A percentile compares a stretch with the other conserved stretches of the same genome.
These are phyloP conservation scores for Coemansia sp. DNA, from an alignment of 192 early-diverging fungal genomes.

Conservation along the genomic window DNA sequence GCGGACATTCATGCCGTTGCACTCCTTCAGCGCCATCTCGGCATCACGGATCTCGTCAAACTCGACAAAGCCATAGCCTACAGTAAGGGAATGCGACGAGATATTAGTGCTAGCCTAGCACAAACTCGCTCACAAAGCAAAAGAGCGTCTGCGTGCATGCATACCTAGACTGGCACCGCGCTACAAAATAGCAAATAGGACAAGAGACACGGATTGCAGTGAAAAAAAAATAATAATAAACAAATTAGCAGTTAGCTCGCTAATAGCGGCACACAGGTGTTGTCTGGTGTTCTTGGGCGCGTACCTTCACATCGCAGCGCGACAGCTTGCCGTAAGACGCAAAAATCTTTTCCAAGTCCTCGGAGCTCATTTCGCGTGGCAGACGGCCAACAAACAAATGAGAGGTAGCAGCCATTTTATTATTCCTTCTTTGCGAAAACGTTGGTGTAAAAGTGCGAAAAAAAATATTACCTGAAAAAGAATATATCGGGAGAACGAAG, in stretches of 20 bases:
- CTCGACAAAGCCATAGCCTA: conserved; percentile 47
- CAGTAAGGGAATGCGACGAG: neutral
- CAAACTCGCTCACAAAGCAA: neutral
- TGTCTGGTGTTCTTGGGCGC: neutral
- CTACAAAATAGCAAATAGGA: conserved; percentile 10
- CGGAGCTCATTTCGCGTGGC: conserved; percentile 20
- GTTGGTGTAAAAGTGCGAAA: neutral
- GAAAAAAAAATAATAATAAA: neutral
- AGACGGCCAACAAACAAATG: conserved; percentile 50
- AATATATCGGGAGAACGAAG: neutral
- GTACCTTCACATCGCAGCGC: conserved; percentile 49
- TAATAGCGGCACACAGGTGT: neutral
- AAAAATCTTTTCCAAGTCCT: conserved; percentile 37
- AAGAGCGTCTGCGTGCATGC: neutral
- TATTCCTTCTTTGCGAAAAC: neutral
- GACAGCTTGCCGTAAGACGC: conserved; percentile 37
- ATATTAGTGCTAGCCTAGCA: neutral
- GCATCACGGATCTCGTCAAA: conserved; percentile 15
- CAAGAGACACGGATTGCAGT: neutral
- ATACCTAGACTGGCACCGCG: conserved; percentile 30
- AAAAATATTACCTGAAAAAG: neutral
- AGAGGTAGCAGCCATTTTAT: conserved; percentile 6
- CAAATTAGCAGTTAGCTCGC: neutral
- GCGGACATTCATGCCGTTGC: conserved; percentile 29
- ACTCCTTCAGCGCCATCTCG: conserved; percentile 19